phyloP scores from a whole-genome alignment of 257 asterid genomes.

The Capsicum chinense region DNA sequence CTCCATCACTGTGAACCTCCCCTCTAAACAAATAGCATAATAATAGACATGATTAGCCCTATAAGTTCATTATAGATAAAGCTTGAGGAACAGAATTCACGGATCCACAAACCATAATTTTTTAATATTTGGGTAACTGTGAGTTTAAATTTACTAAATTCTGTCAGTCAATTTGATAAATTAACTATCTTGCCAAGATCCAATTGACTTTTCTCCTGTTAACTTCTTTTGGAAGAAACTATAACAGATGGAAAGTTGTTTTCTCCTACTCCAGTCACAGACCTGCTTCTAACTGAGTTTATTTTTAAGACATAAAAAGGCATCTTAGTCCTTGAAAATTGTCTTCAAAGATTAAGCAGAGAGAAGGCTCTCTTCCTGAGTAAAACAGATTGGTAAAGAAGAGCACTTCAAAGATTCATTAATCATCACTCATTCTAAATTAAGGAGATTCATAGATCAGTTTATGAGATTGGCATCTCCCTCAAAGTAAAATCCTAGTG shows the following conservation, averaged over 20 bases:
- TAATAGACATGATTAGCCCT: slow-evolving; percentile 11
- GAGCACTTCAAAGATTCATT: background rate
- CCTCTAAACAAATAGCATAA: slow-evolving; percentile 49
- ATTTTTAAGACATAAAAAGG: background rate
- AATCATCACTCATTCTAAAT: background rate
- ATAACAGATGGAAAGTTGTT: background rate
- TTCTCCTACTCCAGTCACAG: background rate
- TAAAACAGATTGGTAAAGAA: background rate
- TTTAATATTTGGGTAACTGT: background rate
- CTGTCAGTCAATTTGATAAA: slow-evolving; percentile 7
- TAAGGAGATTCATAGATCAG: background rate
- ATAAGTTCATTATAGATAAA: slow-evolving; percentile 4
- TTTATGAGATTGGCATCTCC: background rate
- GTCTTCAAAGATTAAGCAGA: background rate
- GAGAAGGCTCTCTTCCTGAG: slow-evolving; percentile 6
- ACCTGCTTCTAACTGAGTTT: background rate
- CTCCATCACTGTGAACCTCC: slow-evolving; percentile 85
- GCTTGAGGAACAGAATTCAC: slow-evolving; percentile 7
- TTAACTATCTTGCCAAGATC: background rate
- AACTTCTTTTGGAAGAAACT: background rate
- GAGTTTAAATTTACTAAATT: background rate
- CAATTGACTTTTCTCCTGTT: slow-evolving; percentile 8
- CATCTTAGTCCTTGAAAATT: background rate
- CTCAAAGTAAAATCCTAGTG: background rate
- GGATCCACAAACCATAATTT: background rate